Evolutionary conservation across 164 flowering plant genomes (phyloP).

Genomic region (Magnolia officinalis): DNA sequence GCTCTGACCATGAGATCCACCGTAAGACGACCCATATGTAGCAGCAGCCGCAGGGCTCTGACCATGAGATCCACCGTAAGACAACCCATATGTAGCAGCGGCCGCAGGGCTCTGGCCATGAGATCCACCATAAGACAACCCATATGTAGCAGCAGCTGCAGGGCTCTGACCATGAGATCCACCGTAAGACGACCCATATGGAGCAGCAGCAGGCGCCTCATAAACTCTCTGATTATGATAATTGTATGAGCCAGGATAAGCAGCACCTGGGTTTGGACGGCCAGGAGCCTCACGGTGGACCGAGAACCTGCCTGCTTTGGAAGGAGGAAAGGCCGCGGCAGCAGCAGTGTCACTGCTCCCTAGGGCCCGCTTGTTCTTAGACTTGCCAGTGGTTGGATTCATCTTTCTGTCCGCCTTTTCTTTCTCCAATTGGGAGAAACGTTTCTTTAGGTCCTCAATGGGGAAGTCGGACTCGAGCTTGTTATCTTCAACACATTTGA

Average conservation of each 20-base stretch:
- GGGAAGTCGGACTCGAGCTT: constrained; percentile 51
- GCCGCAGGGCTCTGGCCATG: constrained; percentile 34
- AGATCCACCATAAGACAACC: constrained; percentile 29
- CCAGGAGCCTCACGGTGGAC: constrained; percentile 32
- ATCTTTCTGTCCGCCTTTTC: constrained; percentile 41
- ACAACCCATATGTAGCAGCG: constrained; percentile 28
- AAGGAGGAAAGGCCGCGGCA: constrained; percentile 31
- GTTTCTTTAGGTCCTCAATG: constrained; percentile 38
- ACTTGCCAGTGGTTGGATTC: constrained; percentile 21
- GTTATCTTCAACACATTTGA: constrained; percentile 63
- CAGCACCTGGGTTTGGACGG: constrained; percentile 34
- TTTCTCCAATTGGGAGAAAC: constrained; percentile 47
- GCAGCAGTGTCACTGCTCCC: constrained; percentile 28
- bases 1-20: constrained; percentile 29
- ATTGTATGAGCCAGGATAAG: constrained; percentile 34
- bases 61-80: constrained; percentile 30
- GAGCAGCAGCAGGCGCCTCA: constrained; percentile 26
- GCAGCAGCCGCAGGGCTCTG: constrained; percentile 32
- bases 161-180: constrained; percentile 33
- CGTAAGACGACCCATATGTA: constrained; percentile 34
- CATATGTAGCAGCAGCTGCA: constrained; percentile 29
- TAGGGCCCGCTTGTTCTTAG: constrained; percentile 38
- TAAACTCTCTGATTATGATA: constrained; percentile 38
- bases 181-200: constrained; percentile 36
- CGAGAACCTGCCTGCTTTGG: constrained; percentile 38